Percentiles rank a stretch among this genome's conserved stretches.
These are phyloP conservation scores for Berkeleyomyces rouxiae DNA, from an alignment of 2,329 filamentous ascomycete genomes.

Conservation along the genomic window DNA sequence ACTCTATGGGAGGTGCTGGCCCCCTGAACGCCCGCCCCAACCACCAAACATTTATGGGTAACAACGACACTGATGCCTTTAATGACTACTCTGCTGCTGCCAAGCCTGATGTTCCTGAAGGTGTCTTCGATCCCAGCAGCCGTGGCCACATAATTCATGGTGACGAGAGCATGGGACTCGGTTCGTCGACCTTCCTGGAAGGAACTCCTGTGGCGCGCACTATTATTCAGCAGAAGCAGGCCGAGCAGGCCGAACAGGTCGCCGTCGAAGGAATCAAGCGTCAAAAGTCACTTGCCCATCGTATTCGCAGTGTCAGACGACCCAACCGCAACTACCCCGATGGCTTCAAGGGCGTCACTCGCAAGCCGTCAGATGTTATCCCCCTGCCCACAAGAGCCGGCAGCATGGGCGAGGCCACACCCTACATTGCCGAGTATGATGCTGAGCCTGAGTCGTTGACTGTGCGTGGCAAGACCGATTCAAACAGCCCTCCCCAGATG, in stretches of 20 bases:
- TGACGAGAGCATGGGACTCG: slow-evolving; percentile 65
- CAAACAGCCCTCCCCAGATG: slow-evolving; percentile 3
- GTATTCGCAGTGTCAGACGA: slow-evolving; percentile 70
- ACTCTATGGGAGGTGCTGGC: slow-evolving; percentile 72
- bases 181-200: slow-evolving; percentile 90
- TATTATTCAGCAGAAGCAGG: slow-evolving; percentile 60
- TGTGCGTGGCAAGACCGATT: slow-evolving; percentile 24
- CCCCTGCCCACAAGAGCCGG: slow-evolving; percentile 11
- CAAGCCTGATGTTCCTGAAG: slow-evolving; percentile 18
- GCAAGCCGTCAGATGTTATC: slow-evolving; percentile 25
- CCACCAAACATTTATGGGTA: slow-evolving; percentile 73
- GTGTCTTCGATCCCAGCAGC: slow-evolving; percentile 50
- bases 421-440: slow-evolving; percentile 40
- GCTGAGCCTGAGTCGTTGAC: slow-evolving; percentile 36
- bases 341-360: slow-evolving; percentile 22
- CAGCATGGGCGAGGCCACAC: slow-evolving; percentile 9
- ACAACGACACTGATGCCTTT: slow-evolving; percentile 67
- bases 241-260: slow-evolving; percentile 43
- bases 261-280: slow-evolving; percentile 49
- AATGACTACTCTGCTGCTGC: slow-evolving; percentile 49
- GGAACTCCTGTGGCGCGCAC: slow-evolving; percentile 73
- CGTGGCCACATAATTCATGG: slow-evolving; percentile 65
- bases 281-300: slow-evolving; percentile 90
- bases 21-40: slow-evolving; percentile 70
- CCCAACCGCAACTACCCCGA: slow-evolving; percentile 22